These are phyloP conservation scores for Candida cerambycidarum DNA, from an alignment of 805 yeast species.

Conservation along the genomic window DNA sequence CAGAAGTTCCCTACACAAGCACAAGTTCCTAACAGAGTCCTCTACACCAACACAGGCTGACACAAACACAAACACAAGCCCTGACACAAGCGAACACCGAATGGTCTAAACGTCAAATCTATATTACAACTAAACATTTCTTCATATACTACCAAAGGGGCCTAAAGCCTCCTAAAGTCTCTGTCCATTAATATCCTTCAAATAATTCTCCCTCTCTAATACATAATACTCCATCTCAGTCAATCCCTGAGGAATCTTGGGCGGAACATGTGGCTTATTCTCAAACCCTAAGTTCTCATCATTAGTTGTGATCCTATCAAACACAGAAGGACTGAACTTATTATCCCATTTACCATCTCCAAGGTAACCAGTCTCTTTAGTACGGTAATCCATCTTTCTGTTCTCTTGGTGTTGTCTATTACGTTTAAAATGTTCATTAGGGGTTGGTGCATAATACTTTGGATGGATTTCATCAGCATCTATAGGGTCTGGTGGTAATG, in stretches of 20 bases:
- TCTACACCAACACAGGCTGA: no score
- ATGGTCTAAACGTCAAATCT: no score
- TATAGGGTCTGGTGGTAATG: conserved; percentile 20
- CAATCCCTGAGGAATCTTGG: conserved; percentile 43
- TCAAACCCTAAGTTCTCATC: conserved; percentile 24
- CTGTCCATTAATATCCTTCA: conserved; percentile 39
- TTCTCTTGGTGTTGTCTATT: conserved; percentile 18
- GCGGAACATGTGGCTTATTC: conserved; percentile 43
- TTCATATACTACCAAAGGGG: neutral
- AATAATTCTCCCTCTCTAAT: conserved; percentile 38
- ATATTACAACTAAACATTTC: no score
- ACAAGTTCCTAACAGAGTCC: no score
- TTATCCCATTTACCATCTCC: conserved; percentile 36
- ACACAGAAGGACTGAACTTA: conserved; percentile 36
- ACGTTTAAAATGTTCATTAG: conserved; percentile 38
- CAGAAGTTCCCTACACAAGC: no score
- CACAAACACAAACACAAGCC: no score
- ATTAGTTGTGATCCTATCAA: conserved; percentile 26
- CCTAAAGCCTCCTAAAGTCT: conserved; percentile 15
- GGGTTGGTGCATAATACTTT: conserved; percentile 47
- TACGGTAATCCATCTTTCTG: conserved; percentile 27
- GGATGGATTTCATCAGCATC: conserved; percentile 34
- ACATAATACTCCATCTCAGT: conserved; percentile 43
- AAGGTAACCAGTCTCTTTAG: conserved; percentile 38
- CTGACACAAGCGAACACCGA: no score